phyloP scores from a whole-genome alignment of 148 eudicot species.

The Drosera capensis region DNA sequence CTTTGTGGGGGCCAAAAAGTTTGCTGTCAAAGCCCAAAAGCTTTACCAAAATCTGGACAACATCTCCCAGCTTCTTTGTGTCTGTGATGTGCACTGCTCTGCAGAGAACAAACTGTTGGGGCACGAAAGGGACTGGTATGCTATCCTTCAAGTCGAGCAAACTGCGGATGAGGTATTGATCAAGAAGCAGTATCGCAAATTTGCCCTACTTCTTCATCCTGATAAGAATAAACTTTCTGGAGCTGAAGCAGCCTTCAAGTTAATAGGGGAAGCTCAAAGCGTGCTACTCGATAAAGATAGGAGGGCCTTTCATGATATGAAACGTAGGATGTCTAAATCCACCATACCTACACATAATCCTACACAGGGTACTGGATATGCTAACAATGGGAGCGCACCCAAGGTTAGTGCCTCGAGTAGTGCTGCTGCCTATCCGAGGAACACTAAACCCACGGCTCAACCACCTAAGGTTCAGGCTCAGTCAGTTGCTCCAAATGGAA shows the following conservation, averaged over 20 bases:
- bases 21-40: constrained; percentile 55
- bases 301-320: constrained; percentile 28
- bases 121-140: constrained; percentile 56
- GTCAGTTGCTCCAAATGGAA: constrained; percentile 11
- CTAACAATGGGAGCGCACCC: constrained; percentile 13
- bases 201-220: constrained; percentile 76
- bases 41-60: constrained; percentile 54
- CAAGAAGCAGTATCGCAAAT: constrained; percentile 57
- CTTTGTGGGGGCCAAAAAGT: constrained; percentile 43
- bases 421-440: constrained; percentile 15
- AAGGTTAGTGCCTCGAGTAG: constrained; percentile 10
- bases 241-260: constrained; percentile 67
- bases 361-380: constrained; percentile 15
- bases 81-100: constrained; percentile 67
- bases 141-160: constrained; percentile 50
- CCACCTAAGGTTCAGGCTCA: constrained; percentile 19
- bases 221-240: constrained; percentile 82
- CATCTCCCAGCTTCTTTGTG: constrained; percentile 46
- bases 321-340: constrained; percentile 14
- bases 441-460: constrained; percentile 10
- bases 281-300: constrained; percentile 43
- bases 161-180: constrained; percentile 48
- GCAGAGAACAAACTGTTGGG: constrained; percentile 37
- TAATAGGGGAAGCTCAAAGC: constrained; percentile 66
- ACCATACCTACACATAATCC: constrained; percentile 13